phyloP scores from a whole-genome alignment of 225 moss, liverwort and hornwort genomes.

The Climacium dendroides region DNA sequence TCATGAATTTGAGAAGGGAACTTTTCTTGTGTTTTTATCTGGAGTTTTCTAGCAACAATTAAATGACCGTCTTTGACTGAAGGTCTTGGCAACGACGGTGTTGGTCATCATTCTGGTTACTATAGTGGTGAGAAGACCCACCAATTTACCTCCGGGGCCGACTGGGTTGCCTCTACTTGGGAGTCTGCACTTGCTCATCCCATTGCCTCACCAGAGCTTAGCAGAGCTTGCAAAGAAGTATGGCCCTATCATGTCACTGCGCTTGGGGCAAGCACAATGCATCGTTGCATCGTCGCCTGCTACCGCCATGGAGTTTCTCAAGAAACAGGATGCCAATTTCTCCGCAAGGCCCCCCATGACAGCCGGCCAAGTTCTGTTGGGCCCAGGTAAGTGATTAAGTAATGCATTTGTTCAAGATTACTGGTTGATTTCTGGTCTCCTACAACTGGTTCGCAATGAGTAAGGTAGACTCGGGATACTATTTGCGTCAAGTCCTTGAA shows the following conservation, averaged over 20 bases:
- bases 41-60: not conserved
- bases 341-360: not conserved
- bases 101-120: not conserved
- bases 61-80: not conserved
- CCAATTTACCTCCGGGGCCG: not conserved
- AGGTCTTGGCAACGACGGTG: not conserved
- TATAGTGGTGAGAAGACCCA: not conserved
- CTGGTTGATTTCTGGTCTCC: not conserved
- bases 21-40: no score
- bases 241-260: not conserved
- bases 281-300: not conserved
- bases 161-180: not conserved
- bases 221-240: not conserved
- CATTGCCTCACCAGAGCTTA: not conserved
- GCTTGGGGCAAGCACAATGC: not conserved
- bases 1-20: no score
- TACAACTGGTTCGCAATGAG: no score
- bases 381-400: not conserved
- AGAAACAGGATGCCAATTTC: slow-evolving; percentile 4
- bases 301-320: slow-evolving; percentile 3
- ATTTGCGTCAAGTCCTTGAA: not conserved
- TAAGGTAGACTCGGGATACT: not conserved
- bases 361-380: not conserved
- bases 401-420: not conserved
- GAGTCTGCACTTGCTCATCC: not conserved